phyloP scores from a whole-genome alignment of 2,329 filamentous ascomycete genomes.

The Penicillium sp. region DNA sequence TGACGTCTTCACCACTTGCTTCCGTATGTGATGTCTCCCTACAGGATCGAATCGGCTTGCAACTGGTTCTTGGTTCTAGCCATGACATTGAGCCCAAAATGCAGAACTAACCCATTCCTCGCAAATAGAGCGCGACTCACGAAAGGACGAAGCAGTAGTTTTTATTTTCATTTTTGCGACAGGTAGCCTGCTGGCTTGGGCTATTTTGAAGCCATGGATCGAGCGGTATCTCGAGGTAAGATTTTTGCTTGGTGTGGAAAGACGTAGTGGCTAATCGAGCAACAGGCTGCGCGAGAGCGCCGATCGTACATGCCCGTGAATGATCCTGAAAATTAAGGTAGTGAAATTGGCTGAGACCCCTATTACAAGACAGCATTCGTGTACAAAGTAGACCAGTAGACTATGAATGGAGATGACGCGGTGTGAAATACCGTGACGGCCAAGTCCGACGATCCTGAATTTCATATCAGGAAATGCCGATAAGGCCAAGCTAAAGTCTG shows the following conservation, averaged over 20 bases:
- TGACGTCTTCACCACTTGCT: conserved; percentile 65
- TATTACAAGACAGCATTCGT: background rate
- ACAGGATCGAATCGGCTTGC: background rate
- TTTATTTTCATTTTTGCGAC: conserved; percentile 66
- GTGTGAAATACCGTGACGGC: conserved; percentile 1
- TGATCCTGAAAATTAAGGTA: conserved; percentile 17
- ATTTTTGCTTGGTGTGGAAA: background rate
- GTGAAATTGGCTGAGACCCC: background rate
- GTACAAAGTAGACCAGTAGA: background rate
- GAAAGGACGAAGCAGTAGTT: conserved; percentile 65
- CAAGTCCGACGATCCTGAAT: conserved; percentile 6
- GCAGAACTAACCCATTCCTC: conserved; percentile 7
- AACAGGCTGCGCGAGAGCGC: conserved; percentile 48
- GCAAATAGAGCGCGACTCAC: conserved; percentile 60
- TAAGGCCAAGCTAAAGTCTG: background rate
- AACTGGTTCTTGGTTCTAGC: background rate
- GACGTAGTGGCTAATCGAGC: conserved; percentile 4
- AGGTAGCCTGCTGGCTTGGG: conserved; percentile 59
- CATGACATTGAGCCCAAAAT: background rate
- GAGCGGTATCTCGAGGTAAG: conserved; percentile 55
- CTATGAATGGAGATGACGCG: background rate
- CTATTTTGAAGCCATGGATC: conserved; percentile 58
- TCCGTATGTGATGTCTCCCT: conserved; percentile 46
- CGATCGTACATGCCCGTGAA: conserved; percentile 53
- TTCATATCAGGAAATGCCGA: conserved; percentile 13